Conservation (phyloP, 495 filamentous ascomycete species). For the Margaritispora aquatica region DNA sequence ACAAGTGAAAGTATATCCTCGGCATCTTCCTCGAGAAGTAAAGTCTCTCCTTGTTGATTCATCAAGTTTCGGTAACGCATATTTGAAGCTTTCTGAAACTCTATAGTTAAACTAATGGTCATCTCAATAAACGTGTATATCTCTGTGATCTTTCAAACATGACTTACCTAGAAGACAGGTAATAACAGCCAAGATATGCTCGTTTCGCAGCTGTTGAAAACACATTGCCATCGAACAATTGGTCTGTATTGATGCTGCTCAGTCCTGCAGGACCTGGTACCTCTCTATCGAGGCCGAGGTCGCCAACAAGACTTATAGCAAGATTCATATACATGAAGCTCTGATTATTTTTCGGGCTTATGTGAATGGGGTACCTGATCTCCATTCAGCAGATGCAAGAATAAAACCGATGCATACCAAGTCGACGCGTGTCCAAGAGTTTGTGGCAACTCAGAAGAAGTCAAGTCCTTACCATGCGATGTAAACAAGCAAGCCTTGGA, state of each 20-base stretch:
- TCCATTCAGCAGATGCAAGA: background rate
- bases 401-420: background rate
- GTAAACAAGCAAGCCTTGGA: constrained; percentile 36
- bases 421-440: too few relatives aligned
- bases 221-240: constrained; percentile 5
- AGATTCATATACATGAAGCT: constrained; percentile 27
- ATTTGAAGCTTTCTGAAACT: constrained; percentile 27
- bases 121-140: background rate
- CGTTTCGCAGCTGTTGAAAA: constrained; percentile 28
- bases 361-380: constrained; percentile 25
- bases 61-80: constrained; percentile 29
- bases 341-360: constrained; percentile 26
- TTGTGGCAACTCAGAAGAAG: too few relatives aligned
- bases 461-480: constrained; percentile 32
- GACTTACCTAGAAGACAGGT: constrained; percentile 29
- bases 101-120: constrained; percentile 25
- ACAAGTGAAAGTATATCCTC: constrained; percentile 25
- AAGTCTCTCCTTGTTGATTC: constrained; percentile 21
- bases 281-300: constrained; percentile 22
- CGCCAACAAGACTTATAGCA: constrained; percentile 15
- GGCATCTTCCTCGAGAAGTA: constrained; percentile 16
- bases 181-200: constrained; percentile 32
- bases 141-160: background rate
- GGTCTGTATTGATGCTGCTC: constrained; percentile 11
- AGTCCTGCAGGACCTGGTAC: constrained; percentile 18